Evolutionary conservation across 306 rosid genomes (phyloP).

Genomic region (Psophocarpus tetragonolobus): DNA sequence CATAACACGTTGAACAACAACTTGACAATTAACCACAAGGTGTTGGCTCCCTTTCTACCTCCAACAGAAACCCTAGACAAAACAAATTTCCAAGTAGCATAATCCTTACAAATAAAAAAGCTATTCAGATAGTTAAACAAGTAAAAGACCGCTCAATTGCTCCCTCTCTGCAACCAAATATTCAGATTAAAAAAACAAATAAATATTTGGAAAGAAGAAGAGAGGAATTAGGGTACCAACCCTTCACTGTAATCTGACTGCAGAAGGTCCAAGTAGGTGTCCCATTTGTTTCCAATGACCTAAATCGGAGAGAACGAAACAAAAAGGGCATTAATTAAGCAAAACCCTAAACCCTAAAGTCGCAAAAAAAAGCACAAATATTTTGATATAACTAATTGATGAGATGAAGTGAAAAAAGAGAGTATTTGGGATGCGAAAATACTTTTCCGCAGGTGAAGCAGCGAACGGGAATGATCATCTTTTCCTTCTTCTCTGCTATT

Average conservation of each 20-base stretch:
- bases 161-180: not conserved
- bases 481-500: not conserved
- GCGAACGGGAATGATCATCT: slow-evolving; percentile 88
- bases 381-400: too few relatives aligned
- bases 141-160: not conserved
- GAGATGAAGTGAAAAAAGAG: not conserved
- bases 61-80: not conserved
- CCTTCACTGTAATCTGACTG: slow-evolving; percentile 93
- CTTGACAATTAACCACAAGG: not conserved
- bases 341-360: slow-evolving; percentile 35
- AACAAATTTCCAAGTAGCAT: not conserved
- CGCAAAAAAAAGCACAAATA: not conserved
- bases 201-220: not conserved
- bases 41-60: not conserved
- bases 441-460: slow-evolving; percentile 96
- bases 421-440: not conserved
- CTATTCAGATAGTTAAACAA: not conserved
- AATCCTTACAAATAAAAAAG: not conserved
- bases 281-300: slow-evolving; percentile 99
- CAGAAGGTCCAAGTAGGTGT: slow-evolving; percentile 80
- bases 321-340: not conserved
- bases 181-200: not conserved
- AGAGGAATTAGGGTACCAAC: slow-evolving; percentile 37
- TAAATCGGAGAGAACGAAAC: slow-evolving; percentile 27
- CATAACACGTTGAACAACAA: not conserved